Evolutionary conservation across 148 eudicot genomes (phyloP).

Genomic region (Persicaria tinctoria): DNA sequence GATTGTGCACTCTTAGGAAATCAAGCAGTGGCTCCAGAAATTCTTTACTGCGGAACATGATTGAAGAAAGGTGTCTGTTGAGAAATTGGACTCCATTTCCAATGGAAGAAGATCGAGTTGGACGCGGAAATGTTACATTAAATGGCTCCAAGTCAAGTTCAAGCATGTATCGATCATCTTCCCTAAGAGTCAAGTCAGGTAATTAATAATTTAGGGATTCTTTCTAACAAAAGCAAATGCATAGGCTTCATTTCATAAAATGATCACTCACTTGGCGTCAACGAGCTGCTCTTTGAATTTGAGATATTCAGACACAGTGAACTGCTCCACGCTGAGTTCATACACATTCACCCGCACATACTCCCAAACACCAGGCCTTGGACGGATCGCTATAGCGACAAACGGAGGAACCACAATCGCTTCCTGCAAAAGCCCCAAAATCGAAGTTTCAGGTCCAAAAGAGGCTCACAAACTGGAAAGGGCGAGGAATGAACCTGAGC

Average conservation of each 20-base stretch:
- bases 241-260: neutral
- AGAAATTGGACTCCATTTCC: conserved; percentile 99
- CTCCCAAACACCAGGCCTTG: conserved; percentile 99
- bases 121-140: conserved; percentile 76
- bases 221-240: no score
- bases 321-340: conserved; percentile 82
- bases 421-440: conserved; percentile 39
- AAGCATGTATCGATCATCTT: conserved; percentile 45
- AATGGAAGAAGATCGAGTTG: conserved; percentile 81
- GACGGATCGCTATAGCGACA: conserved; percentile 90
- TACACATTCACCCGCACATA: conserved; percentile 76
- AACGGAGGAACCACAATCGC: conserved; percentile 92
- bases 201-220: no score
- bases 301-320: conserved; percentile 81
- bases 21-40: conserved; percentile 86
- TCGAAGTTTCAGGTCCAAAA: neutral
- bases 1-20: conserved; percentile 78
- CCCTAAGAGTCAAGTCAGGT: conserved; percentile 20
- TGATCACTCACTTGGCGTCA: conserved; percentile 51
- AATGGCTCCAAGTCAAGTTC: conserved; percentile 97
- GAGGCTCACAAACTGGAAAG: neutral
- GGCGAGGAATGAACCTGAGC: conserved; percentile 49
- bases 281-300: conserved; percentile 90
- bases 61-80: conserved; percentile 87
- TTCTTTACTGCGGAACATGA: conserved; percentile 88